Evolutionary conservation across 179 eudicot species (phyloP), one percentile per base, ranked within the genome.

Genomic region (Pouteria campechiana): DNA sequence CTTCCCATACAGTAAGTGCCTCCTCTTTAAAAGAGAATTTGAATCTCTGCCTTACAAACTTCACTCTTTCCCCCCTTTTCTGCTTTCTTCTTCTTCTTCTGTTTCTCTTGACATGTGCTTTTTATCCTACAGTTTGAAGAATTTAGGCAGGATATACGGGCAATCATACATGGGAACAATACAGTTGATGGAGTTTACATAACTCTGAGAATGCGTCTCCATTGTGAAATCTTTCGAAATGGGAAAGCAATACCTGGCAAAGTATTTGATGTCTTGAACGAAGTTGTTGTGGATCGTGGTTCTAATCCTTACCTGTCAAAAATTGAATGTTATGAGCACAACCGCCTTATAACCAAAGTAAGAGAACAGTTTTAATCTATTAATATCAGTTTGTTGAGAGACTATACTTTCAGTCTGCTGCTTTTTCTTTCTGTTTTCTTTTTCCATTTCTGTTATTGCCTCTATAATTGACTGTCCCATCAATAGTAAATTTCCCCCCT

Each of bases 281-380:
- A 86, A 69, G 68, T 90, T 25, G 96, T 90, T 58, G 87, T 90
- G 64, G 98, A 90, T 67, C 98, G 98, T 43, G 98, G 98, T 45
- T 90, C 98, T 17, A 90, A 86, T 65, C 98, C 98, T 6, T 86
- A 90, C 61, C 70, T 90, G 43, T 90, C 98, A 1, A 90, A 90
- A 64, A 77, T 90, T 33, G 98, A 90, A 63, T 90, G 98, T 30
- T 90, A 75, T 48, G 98, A 90, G 64, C 95, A 90, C 54, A 90
- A 82, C 44, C 84, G 78, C 54, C 88, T 86, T 41, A 90, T 90
- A 50, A 90, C 98, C 50, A 90, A 86, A 95, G 98, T 90, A 54
- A 22, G 33, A 17, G 38, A 16, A 9, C 0, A 4, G 15, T 4
- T 14, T 37, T 6, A 12, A 33, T 17, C 9, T 20, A 20, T 12